Conservation (phyloP, 2,329 filamentous ascomycete genomes). For the Penicillium sclerotiorum region DNA sequence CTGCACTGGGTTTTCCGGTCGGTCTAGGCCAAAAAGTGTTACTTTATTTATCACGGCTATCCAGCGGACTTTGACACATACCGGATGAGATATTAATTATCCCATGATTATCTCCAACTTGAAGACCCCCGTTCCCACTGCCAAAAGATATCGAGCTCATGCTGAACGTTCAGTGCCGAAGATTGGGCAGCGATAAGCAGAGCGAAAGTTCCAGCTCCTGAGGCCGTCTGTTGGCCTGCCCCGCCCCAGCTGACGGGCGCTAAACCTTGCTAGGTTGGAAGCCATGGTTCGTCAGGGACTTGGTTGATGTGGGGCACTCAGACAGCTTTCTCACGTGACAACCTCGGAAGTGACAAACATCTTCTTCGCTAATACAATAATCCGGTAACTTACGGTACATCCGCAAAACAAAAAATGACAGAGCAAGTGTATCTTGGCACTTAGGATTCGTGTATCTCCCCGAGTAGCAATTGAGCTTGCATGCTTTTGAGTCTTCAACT, state of each 20-base stretch:
- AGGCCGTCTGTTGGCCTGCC: neutral
- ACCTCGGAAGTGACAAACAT: too few species aligned
- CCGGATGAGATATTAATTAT: conserved; percentile 1
- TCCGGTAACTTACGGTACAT: too few species aligned
- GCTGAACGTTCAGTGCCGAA: neutral
- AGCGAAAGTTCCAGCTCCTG: neutral
- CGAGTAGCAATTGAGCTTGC: too few species aligned
- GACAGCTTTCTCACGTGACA: too few species aligned
- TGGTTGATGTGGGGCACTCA: too few species aligned
- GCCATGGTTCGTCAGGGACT: too few species aligned
- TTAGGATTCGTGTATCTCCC: too few species aligned
- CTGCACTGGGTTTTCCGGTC: neutral
- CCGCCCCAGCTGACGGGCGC: neutral
- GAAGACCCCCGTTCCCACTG: neutral
- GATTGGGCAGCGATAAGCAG: neutral
- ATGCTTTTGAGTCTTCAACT: too few species aligned
- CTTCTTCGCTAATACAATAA: too few species aligned
- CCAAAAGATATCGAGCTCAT: conserved; percentile 1
- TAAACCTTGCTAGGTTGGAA: too few species aligned
- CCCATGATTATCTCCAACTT: neutral
- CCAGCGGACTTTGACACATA: neutral
- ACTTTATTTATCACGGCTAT: neutral
- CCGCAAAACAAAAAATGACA: too few species aligned
- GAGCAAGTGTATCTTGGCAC: too few species aligned
- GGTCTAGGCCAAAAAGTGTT: neutral